These are phyloP conservation scores for Globisporangium okanoganense DNA, from an alignment of 352 stramenopile species.

Conservation along the genomic window DNA sequence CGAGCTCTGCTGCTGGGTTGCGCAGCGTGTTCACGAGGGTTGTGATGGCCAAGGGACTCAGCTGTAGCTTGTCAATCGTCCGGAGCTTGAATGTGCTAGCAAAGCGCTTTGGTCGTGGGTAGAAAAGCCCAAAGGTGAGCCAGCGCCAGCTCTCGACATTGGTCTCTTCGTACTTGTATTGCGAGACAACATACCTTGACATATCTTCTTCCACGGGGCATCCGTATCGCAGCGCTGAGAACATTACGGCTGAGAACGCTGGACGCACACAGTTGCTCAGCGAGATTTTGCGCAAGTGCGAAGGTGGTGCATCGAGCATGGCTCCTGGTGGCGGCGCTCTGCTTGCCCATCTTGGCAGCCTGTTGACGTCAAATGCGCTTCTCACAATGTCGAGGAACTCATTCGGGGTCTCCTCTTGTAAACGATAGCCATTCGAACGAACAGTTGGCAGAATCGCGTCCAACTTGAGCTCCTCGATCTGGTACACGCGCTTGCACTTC, in stretches of 20 bases:
- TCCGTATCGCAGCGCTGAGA: constrained; percentile 2
- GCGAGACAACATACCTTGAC: not conserved
- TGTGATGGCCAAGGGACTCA: too few species aligned
- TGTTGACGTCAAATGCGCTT: not conserved
- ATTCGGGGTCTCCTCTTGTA: not conserved
- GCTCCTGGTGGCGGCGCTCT: not conserved
- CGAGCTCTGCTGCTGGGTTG: not conserved
- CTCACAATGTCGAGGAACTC: not conserved
- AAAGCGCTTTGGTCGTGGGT: constrained; percentile 16
- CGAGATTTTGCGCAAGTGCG: not conserved
- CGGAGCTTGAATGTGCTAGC: constrained; percentile 1
- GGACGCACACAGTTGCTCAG: not conserved
- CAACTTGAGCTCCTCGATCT: not conserved
- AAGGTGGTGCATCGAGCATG: not conserved
- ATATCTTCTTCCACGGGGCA: not conserved
- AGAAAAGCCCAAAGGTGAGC: constrained; percentile 21
- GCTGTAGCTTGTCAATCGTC: not conserved
- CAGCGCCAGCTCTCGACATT: constrained; percentile 16
- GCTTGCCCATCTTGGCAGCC: not conserved
- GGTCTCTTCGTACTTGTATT: not conserved
- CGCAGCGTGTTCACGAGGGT: not conserved
- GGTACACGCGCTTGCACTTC: not conserved
- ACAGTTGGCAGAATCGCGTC: not conserved
- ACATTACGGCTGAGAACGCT: not conserved
- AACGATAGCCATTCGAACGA: fast-evolving